A percentile compares a stretch with the other conserved stretches of the same genome.
Conservation (phyloP, 306 rosid genomes). For the Prunus davidiana region DNA sequence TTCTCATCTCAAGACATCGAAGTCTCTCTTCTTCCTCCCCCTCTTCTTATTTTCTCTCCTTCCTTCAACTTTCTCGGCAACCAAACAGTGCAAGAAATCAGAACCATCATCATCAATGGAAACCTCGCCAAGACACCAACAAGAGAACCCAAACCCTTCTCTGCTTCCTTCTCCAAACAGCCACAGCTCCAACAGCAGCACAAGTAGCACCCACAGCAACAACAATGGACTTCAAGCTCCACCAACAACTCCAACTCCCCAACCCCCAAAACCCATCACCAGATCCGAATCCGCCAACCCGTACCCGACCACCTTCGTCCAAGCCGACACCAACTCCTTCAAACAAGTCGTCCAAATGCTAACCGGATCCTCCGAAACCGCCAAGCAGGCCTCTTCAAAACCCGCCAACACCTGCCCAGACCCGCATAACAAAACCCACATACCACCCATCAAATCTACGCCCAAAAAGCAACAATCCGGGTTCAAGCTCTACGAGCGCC, state of each 20-base stretch:
- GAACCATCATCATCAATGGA: conserved; percentile 44
- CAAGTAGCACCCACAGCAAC: conserved; percentile 38
- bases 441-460: conserved; percentile 66
- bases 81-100: not conserved
- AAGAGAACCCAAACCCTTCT: conserved; percentile 17
- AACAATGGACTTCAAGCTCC: conserved; percentile 35
- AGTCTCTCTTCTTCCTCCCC: conserved; percentile 12
- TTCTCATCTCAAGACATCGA: conserved; percentile 6
- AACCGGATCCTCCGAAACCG: conserved; percentile 88
- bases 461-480: conserved; percentile 61
- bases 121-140: conserved; percentile 35
- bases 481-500: conserved; percentile 82
- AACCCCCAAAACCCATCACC: conserved; percentile 43
- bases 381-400: conserved; percentile 40
- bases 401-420: conserved; percentile 20
- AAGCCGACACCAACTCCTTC: conserved; percentile 85
- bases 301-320: conserved; percentile 94
- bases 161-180: conserved; percentile 32
- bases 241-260: conserved; percentile 10
- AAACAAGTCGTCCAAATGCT: conserved; percentile 97
- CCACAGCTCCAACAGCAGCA: conserved; percentile 27
- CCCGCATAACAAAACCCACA: conserved; percentile 41
- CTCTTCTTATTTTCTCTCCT: not conserved
- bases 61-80: not conserved
- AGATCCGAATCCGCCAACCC: conserved; percentile 89